These are phyloP conservation scores for Tetrahymena borealis DNA, from an alignment of 73 alveolate genomes.

Conservation along the genomic window DNA sequence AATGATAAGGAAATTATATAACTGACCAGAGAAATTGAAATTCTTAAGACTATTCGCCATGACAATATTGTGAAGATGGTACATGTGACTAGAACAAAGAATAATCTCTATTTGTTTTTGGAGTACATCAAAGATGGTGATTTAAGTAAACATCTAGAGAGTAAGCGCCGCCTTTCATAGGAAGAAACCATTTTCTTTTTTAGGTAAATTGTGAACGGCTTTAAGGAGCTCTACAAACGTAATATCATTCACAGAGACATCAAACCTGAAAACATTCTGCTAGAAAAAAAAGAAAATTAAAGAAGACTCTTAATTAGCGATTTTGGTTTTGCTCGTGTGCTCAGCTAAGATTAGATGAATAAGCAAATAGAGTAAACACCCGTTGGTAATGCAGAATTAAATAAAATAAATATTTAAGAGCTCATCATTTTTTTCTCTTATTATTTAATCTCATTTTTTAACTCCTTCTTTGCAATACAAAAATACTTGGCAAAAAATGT, in stretches of 20 bases:
- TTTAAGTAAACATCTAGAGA: not conserved
- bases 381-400: not conserved
- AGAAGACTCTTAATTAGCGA: not conserved
- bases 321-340: not conserved
- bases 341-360: not conserved
- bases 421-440: too few species aligned
- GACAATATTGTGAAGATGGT: not conserved
- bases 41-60: not conserved
- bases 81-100: not conserved
- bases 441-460: too few species aligned
- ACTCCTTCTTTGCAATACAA: too few species aligned
- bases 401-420: too few species aligned
- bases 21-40: not conserved
- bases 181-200: not conserved
- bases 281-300: not conserved
- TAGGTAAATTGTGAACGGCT: not conserved
- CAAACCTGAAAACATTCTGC: not conserved
- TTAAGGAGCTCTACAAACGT: not conserved
- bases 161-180: not conserved
- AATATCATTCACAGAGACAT: not conserved
- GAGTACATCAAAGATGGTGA: not conserved
- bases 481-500: too few species aligned
- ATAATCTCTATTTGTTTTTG: not conserved
- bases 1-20: not conserved
- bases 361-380: slow-evolving; percentile 1